phyloP scores from a whole-genome alignment of 2,329 filamentous ascomycete genomes.

The Fusarium anguioides region DNA sequence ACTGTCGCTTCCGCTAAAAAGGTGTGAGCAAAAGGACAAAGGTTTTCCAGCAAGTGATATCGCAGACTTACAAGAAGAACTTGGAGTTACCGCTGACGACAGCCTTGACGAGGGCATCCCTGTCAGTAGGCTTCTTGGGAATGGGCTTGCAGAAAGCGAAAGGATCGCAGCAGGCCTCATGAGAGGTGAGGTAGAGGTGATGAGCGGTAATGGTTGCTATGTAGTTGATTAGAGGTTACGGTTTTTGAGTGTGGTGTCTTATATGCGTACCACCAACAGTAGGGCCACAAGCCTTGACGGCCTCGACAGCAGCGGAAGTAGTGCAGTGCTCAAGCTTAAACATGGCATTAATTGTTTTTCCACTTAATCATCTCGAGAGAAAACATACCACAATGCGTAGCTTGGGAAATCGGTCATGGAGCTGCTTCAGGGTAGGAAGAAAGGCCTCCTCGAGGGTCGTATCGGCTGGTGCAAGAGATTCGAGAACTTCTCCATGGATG shows the following conservation, averaged over 20 bases:
- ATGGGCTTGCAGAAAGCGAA: slow-evolving; percentile 80
- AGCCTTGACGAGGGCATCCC: slow-evolving; percentile 76
- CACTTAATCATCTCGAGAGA: not conserved
- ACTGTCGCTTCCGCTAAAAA: slow-evolving; percentile 64
- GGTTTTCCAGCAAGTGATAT: not conserved
- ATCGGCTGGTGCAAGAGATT: slow-evolving; percentile 59
- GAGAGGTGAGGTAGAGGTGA: slow-evolving; percentile 82
- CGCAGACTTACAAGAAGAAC: slow-evolving; percentile 74
- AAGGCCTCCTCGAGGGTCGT: slow-evolving; percentile 68
- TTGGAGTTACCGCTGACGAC: slow-evolving; percentile 68
- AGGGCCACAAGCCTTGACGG: slow-evolving; percentile 80
- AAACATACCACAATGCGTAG: slow-evolving; percentile 66
- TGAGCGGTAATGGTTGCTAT: slow-evolving; percentile 84
- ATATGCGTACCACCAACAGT: slow-evolving; percentile 70
- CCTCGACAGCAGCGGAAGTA: slow-evolving; percentile 81
- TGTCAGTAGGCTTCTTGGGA: slow-evolving; percentile 77
- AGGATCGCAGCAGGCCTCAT: slow-evolving; percentile 71
- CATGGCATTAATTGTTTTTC: not conserved
- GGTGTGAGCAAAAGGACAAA: slow-evolving; percentile 1
- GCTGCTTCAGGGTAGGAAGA: slow-evolving; percentile 78
- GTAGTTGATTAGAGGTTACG: not conserved
- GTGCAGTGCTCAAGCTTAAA: slow-evolving; percentile 82
- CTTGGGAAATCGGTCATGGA: slow-evolving; percentile 80
- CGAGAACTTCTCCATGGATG: slow-evolving; percentile 87
- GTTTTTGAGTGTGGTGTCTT: not conserved